These are phyloP conservation scores for Diplogelasinospora grovesii DNA, from an alignment of 495 filamentous ascomycete genomes.

Conservation along the genomic window DNA sequence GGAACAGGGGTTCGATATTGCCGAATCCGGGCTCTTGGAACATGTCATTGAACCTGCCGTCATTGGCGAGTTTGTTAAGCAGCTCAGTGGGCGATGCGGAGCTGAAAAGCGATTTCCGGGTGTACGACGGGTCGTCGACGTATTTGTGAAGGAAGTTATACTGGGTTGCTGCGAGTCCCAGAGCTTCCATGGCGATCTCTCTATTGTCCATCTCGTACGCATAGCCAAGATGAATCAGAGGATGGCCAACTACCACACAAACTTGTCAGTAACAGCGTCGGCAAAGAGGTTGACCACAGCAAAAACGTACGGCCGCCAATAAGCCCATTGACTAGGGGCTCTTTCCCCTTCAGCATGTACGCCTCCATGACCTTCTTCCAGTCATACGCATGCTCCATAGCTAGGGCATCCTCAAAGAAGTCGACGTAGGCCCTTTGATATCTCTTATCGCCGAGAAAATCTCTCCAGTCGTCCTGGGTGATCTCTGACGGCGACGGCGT, in stretches of 20 bases:
- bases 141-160: constrained; percentile 76
- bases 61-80: constrained; percentile 51
- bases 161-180: constrained; percentile 61
- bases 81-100: constrained; percentile 59
- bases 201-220: constrained; percentile 75
- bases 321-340: constrained; percentile 74
- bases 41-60: constrained; percentile 51
- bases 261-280: too few relatives aligned
- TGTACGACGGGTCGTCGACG: constrained; percentile 63
- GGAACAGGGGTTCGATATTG: constrained; percentile 62
- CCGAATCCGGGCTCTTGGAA: constrained; percentile 51
- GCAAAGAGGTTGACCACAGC: neutral
- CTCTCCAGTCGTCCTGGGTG: constrained; percentile 73
- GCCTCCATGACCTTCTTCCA: constrained; percentile 74
- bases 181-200: constrained; percentile 78
- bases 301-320: constrained; percentile 62
- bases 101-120: constrained; percentile 41
- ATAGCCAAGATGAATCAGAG: constrained; percentile 83
- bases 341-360: constrained; percentile 66
- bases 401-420: constrained; percentile 85
- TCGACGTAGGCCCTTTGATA: constrained; percentile 89
- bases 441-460: constrained; percentile 65
- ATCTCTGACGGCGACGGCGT: constrained; percentile 77
- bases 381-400: constrained; percentile 63
- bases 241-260: constrained; percentile 67